phyloP scores from a whole-genome alignment of 2,329 filamentous ascomycete species.

The Xylaria sp. region DNA sequence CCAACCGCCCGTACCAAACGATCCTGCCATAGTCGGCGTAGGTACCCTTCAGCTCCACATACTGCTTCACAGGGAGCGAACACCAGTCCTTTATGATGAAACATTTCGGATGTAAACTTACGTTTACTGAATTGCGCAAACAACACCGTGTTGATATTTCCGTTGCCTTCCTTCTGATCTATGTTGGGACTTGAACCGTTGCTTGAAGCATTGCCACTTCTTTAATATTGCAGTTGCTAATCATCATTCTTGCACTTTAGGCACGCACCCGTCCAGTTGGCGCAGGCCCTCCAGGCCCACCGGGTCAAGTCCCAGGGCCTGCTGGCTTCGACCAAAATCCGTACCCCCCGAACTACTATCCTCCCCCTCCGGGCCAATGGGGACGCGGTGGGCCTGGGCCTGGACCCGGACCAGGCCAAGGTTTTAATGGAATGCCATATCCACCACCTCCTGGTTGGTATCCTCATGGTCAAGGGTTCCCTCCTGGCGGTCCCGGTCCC shows the following conservation, averaged over 20 bases:
- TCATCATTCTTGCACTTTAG: slow-evolving; percentile 45
- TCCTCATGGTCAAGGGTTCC: slow-evolving; percentile 80
- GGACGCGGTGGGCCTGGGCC: slow-evolving; percentile 63
- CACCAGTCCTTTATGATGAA: slow-evolving; percentile 77
- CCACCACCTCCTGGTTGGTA: slow-evolving; percentile 83
- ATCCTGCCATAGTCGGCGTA: slow-evolving; percentile 97
- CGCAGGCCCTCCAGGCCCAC: slow-evolving; percentile 42
- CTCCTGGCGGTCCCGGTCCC: slow-evolving; percentile 70
- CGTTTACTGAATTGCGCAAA: slow-evolving; percentile 92
- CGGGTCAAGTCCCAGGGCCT: slow-evolving; percentile 48
- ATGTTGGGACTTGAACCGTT: slow-evolving; percentile 45
- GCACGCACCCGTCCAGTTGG: slow-evolving; percentile 53
- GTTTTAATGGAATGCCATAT: slow-evolving; percentile 81
- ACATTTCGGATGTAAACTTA: slow-evolving; percentile 95
- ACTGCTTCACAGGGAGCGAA: slow-evolving; percentile 23
- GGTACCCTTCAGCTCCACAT: slow-evolving; percentile 61
- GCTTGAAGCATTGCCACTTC: background rate
- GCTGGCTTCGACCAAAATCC: slow-evolving; percentile 58
- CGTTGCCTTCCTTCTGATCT: slow-evolving; percentile 99
- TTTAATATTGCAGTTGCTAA: slow-evolving; percentile 43
- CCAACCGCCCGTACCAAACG: slow-evolving; percentile 84
- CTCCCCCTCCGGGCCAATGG: slow-evolving; percentile 66
- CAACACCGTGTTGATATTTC: slow-evolving; percentile 94
- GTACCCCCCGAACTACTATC: slow-evolving; percentile 61
- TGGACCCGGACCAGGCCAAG: slow-evolving; percentile 70